Base-by-base conservation (phyloP, 495 filamentous ascomycete species). In the Chaetomium fimeti region DNA sequence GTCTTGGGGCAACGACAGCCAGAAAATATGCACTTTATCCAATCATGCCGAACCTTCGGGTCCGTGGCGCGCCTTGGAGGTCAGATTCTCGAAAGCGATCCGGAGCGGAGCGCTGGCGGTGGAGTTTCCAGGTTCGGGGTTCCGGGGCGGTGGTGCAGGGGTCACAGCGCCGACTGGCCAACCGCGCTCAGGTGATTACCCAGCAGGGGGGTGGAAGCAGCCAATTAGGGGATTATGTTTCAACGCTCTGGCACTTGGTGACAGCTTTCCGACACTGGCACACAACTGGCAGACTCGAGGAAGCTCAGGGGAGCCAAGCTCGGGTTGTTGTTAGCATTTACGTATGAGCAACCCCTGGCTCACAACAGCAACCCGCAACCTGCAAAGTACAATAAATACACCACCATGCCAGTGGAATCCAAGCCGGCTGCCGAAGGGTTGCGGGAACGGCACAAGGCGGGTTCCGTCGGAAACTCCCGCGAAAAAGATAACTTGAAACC, bases 181-280 rank as follows among this genome's bases (percentile, higher is more conserved):
- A 65, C 51, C 49, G 51, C 25, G 13, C 47, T 60, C 63, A 65
- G 48, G 27, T 56, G 63, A 65, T 65, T 65, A 47, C 32, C n/a
- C 57, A 60, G n/a, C 36, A 25, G 48, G 16, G 36, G 49, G 63
- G 49, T 61, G 57, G 28, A 12, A n/a, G 25, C 5, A 6, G 20
- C 61, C 61, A 62, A 57, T 63, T 42, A 48, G 2, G 20, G 59
- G 16, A 16, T 16, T 3, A 15, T 1, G 3, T 6, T n/a, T 9
- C 4, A 43, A 9, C 32, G 8, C 13, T 43, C 28, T 54, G 49
- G 38, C 60, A 62, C 51, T 25, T 62, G 60, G 51, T 27, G 11
- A 9, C 60, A 36, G 40, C n/a, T 32, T 13, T 4, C 16, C 5
- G 52, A 18, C 52, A 56, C 51, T 62, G 60, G 8, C 58, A 51